These are phyloP conservation scores for Alternaria angustiovoidea DNA, from an alignment of 2,329 filamentous ascomycete genomes.

Conservation along the genomic window DNA sequence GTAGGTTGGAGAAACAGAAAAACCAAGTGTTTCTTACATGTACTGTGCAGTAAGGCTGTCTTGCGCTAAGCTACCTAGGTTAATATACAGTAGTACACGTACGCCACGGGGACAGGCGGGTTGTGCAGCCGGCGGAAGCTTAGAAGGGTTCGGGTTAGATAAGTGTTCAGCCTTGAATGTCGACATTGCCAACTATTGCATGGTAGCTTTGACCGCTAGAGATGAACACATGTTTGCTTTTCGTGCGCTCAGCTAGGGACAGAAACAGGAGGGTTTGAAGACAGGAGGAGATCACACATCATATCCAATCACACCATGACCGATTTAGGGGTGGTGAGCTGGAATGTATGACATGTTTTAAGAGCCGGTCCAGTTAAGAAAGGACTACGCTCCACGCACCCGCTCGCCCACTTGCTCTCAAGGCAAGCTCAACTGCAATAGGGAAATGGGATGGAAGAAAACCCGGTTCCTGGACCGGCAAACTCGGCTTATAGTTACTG, in stretches of 20 bases:
- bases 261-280: background rate
- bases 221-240: background rate
- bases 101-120: background rate
- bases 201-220: background rate
- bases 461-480: constrained; percentile 1
- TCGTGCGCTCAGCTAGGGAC: background rate
- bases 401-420: background rate
- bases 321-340: background rate
- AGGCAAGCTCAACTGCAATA: background rate
- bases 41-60: background rate
- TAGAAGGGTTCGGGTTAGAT: background rate
- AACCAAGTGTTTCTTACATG: background rate
- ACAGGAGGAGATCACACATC: background rate
- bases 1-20: background rate
- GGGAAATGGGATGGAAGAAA: background rate
- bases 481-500: background rate
- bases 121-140: constrained; percentile 1
- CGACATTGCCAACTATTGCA: background rate
- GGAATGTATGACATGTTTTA: background rate
- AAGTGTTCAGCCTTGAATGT: background rate
- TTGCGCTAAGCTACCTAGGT: background rate
- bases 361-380: background rate
- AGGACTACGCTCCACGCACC: background rate
- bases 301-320: background rate
- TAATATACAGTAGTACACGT: background rate